A percentile compares a stretch with the other conserved stretches of the same genome.
These are phyloP conservation scores for Lasiodiplodia gonubiensis DNA, from an alignment of 2,329 filamentous ascomycete species.

Conservation along the genomic window DNA sequence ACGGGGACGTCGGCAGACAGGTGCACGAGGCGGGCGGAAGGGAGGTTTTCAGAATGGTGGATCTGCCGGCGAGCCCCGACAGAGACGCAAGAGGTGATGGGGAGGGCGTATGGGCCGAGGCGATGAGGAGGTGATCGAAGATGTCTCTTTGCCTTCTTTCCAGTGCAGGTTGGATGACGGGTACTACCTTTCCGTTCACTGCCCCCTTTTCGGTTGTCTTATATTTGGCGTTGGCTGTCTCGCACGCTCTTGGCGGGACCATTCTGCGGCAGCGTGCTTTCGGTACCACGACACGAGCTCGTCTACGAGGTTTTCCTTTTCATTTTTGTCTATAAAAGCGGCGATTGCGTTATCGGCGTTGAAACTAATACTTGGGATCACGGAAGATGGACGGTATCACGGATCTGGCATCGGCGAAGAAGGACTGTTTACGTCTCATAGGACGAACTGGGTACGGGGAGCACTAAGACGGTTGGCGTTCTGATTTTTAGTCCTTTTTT, in stretches of 20 bases:
- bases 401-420: neutral
- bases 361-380: too few species aligned
- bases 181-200: too few species aligned
- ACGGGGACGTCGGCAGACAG: neutral
- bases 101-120: neutral
- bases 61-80: conserved; percentile 14
- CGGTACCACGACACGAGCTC: too few species aligned
- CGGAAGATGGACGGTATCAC: neutral
- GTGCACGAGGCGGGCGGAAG: conserved; percentile 23
- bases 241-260: too few species aligned
- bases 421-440: neutral
- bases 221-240: too few species aligned
- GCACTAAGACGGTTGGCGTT: neutral
- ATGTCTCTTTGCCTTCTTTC: too few species aligned
- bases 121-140: neutral
- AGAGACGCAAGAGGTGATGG: neutral
- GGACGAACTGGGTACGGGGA: neutral
- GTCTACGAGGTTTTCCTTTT: too few species aligned
- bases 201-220: too few species aligned
- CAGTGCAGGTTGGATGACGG: too few species aligned
- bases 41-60: conserved; percentile 10
- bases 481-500: neutral
- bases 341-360: neutral
- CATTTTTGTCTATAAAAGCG: neutral
- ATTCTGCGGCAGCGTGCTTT: too few species aligned